These are phyloP conservation scores for Microdochium bolleyi DNA, from an alignment of 2,329 filamentous ascomycete species.

Conservation along the genomic window DNA sequence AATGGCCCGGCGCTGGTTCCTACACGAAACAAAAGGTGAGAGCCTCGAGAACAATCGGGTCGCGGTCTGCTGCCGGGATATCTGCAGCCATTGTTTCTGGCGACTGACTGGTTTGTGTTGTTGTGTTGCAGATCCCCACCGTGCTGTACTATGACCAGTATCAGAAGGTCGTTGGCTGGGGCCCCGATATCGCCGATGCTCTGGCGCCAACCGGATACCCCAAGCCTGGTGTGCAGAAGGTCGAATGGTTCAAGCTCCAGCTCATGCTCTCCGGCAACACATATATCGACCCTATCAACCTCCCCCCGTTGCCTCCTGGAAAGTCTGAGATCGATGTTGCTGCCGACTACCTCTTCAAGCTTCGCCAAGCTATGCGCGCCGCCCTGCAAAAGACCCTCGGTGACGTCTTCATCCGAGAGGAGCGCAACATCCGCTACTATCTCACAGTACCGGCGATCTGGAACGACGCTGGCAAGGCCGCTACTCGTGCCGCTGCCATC, in stretches of 20 bases:
- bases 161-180: constrained; percentile 99
- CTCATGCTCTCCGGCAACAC: constrained; percentile 98
- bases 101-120: not conserved
- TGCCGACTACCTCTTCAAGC: constrained; percentile 98
- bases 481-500: constrained; percentile 89
- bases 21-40: constrained; percentile 96
- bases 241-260: constrained; percentile 99
- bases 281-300: constrained; percentile 98
- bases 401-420: constrained; percentile 95
- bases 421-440: constrained; percentile 96
- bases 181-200: constrained; percentile 94
- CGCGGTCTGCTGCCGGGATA: not conserved
- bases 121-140: constrained; percentile 71
- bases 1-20: constrained; percentile 96
- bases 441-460: constrained; percentile 98
- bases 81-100: constrained; percentile 8
- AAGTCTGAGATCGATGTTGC: constrained; percentile 99
- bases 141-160: constrained; percentile 99
- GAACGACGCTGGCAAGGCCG: constrained; percentile 98
- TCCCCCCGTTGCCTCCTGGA: constrained; percentile 90
- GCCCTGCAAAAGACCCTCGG: constrained; percentile 94
- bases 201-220: constrained; percentile 95
- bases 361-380: constrained; percentile 92
- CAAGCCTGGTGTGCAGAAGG: constrained; percentile 95
- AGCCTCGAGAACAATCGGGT: not conserved